phyloP scores from a whole-genome alignment of 1,284 basidiomycete species.

The Leccinum solheimii region DNA sequence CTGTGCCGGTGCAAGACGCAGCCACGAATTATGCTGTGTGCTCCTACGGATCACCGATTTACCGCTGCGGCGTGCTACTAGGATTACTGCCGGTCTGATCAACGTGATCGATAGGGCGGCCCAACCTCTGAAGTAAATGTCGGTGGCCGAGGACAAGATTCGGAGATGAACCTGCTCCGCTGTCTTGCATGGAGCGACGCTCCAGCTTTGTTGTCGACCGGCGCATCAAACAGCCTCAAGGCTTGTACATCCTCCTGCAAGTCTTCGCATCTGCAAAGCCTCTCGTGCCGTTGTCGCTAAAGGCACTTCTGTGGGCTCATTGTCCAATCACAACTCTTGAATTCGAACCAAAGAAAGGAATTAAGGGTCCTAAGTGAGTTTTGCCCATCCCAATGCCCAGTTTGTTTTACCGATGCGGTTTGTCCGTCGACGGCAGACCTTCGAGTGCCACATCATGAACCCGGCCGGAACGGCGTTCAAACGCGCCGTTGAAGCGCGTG shows the following conservation, averaged over 20 bases:
- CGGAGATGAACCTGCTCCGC: neutral
- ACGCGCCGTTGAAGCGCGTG: neutral
- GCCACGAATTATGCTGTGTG: neutral
- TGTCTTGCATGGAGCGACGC: too few species aligned
- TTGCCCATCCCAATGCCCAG: too few species aligned
- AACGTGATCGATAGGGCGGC: too few species aligned
- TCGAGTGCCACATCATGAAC: slow-evolving; percentile 94
- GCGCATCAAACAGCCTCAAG: too few species aligned
- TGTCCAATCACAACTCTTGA: too few species aligned
- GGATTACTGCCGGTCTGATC: neutral
- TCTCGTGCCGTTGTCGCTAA: too few species aligned
- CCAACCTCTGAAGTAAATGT: too few species aligned
- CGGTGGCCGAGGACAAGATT: too few species aligned
- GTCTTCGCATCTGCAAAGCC: slow-evolving; percentile 61
- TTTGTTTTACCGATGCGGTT: slow-evolving; percentile 33
- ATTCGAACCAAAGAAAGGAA: too few species aligned
- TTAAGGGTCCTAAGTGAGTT: too few species aligned
- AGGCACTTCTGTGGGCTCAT: too few species aligned
- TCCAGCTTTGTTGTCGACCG: too few species aligned
- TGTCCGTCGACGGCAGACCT: slow-evolving; percentile 97
- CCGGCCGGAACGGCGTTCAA: slow-evolving; percentile 61
- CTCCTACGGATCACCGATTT: neutral
- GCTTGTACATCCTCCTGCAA: slow-evolving; percentile 89
- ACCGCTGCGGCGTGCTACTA: neutral
- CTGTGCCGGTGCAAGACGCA: neutral